Percentiles rank a stretch among this genome's conserved stretches.
These are phyloP conservation scores for Elsinoe fawcettii DNA, from an alignment of 2,329 filamentous ascomycete species.

Conservation along the genomic window DNA sequence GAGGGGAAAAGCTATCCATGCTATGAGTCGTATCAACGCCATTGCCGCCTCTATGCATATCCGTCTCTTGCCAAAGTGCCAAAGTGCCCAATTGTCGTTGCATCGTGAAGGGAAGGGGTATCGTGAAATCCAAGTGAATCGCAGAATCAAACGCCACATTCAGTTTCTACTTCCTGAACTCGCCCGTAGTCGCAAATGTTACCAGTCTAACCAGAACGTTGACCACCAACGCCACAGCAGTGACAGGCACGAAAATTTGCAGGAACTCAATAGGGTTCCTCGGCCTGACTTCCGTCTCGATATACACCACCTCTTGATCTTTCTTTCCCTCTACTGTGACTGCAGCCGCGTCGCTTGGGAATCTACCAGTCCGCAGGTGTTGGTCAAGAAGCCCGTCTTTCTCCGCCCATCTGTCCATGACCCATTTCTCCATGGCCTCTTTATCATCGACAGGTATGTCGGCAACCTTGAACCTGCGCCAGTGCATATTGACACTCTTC, in stretches of 20 bases:
- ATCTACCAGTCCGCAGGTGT: slow-evolving; percentile 65
- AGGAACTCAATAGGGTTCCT: slow-evolving; percentile 35
- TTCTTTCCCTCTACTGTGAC: slow-evolving; percentile 28
- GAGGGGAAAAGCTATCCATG: neutral
- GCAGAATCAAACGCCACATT: neutral
- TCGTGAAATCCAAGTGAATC: neutral
- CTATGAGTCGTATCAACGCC: neutral
- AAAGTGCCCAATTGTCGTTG: neutral
- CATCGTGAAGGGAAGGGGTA: slow-evolving; percentile 10
- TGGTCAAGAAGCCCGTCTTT: slow-evolving; percentile 83
- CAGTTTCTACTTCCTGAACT: neutral
- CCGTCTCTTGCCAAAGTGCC: neutral
- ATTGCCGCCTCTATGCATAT: neutral
- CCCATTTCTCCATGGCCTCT: slow-evolving; percentile 70
- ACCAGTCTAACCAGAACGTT: slow-evolving; percentile 28
- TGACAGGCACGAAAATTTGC: slow-evolving; percentile 37
- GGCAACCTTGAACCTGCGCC: slow-evolving; percentile 73
- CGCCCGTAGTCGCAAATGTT: slow-evolving; percentile 20
- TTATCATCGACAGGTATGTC: slow-evolving; percentile 72
- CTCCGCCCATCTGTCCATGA: slow-evolving; percentile 76
- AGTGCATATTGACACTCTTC: slow-evolving; percentile 93
- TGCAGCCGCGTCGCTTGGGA: slow-evolving; percentile 57
- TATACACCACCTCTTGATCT: slow-evolving; percentile 34
- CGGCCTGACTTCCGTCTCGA: slow-evolving; percentile 41
- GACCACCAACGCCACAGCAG: slow-evolving; percentile 31